Evolutionary conservation across 352 stramenopile genomes (phyloP), one percentile per base, ranked within the genome.

Genomic region (Phytophthora multivora): DNA sequence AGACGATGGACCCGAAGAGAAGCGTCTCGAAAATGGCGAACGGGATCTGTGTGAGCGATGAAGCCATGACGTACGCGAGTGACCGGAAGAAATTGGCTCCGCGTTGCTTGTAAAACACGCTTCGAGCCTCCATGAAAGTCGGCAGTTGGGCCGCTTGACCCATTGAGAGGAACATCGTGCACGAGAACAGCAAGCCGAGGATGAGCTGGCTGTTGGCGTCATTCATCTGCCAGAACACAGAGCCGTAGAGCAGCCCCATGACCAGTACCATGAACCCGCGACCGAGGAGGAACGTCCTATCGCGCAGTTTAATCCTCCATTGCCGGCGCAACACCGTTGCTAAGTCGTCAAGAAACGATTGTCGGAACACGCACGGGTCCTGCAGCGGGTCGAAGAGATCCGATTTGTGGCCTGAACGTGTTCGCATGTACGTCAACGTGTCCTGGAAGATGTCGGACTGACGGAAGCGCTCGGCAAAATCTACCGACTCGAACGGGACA

Each of bases 71-170:
- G 61, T 96, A 97, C 8, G 84, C 79, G 0, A 79, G 80, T 1
- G 90, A 81, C 7, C 87, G 83, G 53, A 91, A 96, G 62, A 97
- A 97, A 59, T 97, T 96, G 19, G 82, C 77, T 18, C 90, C 84
- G 1, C 79, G 77, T 36, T 97, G 91, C 61, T 96, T 97, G 81
- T 97, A 97, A 62, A 95, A 97, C 7, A 94, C 69, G 0, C 57
- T 70, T 30, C 82, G 83, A 23, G 74, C 75, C 23, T 82, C 72
- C 71, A 97, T 90, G 54, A 96, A 91, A 21, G 78, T 82, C 16
- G 88, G 78, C 13, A 98, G 58, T 39, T 94, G 80, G 4, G 89
- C 59, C 28, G 92, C 90, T 33, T 88, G 79, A 12, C 87, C 85
- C 55, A 98, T 71, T 3, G 82, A 88, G 1, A 96, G 69, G 55